Conservation (phyloP, 257 asterid species). For the Solanum medicagineum region DNA sequence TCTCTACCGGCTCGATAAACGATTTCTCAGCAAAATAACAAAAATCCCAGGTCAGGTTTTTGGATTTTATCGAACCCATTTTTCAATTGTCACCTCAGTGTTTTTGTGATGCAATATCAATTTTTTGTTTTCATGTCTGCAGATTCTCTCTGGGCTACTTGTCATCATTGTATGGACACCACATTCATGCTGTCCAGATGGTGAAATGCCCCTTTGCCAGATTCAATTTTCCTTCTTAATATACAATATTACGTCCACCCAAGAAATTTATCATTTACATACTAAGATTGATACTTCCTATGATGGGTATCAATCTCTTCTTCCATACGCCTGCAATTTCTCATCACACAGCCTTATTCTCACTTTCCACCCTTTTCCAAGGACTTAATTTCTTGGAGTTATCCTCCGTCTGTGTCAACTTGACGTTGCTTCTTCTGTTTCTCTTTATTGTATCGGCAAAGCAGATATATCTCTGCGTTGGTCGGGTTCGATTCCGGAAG, state of each 20-base stretch:
- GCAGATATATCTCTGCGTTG: slow-evolving; percentile 48
- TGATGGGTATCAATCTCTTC: slow-evolving; percentile 65
- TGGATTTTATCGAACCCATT: slow-evolving; percentile 25
- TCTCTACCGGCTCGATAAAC: slow-evolving; percentile 27
- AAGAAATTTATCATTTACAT: slow-evolving; percentile 1
- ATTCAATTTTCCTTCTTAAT: slow-evolving; percentile 24
- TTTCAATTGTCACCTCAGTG: slow-evolving; percentile 9
- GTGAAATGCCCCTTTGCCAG: slow-evolving; percentile 64
- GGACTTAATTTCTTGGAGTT: slow-evolving; percentile 54
- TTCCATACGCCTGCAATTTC: slow-evolving; percentile 8
- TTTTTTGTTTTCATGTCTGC: slow-evolving; percentile 40
- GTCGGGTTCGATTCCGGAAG: slow-evolving; percentile 43
- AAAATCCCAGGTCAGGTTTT: slow-evolving; percentile 54
- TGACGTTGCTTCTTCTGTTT: slow-evolving; percentile 52
- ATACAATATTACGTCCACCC: slow-evolving; percentile 5
- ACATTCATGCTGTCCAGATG: slow-evolving; percentile 50
- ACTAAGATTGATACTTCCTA: slow-evolving; percentile 46
- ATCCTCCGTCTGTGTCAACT: slow-evolving; percentile 64
- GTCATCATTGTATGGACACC: slow-evolving; percentile 28
- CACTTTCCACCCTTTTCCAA: slow-evolving; percentile 18
- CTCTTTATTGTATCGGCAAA: slow-evolving; percentile 54
- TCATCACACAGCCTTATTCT: slow-evolving; percentile 4
- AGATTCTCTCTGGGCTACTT: slow-evolving; percentile 45
- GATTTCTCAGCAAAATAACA: slow-evolving; percentile 16
- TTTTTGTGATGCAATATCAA: slow-evolving; percentile 34